Evolutionary conservation across 1,139 yeast genomes (phyloP), one percentile per base, ranked within the genome.

Genomic region (Geotrichum siamense): DNA sequence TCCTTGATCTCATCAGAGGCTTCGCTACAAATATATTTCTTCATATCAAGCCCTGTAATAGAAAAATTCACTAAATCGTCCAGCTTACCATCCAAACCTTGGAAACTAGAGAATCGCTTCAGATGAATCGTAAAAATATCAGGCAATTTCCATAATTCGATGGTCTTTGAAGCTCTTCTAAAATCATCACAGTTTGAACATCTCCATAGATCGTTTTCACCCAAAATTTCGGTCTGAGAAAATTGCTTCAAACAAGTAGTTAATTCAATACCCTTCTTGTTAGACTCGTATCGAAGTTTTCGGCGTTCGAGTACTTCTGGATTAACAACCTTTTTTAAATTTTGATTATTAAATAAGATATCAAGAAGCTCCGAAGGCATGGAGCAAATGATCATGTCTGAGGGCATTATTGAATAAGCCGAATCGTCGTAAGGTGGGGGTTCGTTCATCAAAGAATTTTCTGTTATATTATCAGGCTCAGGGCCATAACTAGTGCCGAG

Each of bases 131-230:
- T 80, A 50, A 91, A 69, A 31, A 91, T 78, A 57, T 91, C 97
- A 0, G 97, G 97, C 0, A 85, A 79, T 15, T 79, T 75, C 97
- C 97, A 91, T 25, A 91, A 68, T 62, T 87, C 94, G 48, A 91
- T 82, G 32, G 87, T 82, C 58, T 91, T 91, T 3, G 94, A 81
- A 1, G 97, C 97, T 53, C 85, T 87, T 47, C 87, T 76, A 56
- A 86, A 94, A 42, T 84, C 93, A 56, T 82, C 78, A 67, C 98
- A 91, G 21, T 70, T 66, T 1, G 96, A 94, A 62, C 98, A 91
- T 57, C 81, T 87, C 98, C 98, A 91, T 42, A 87, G 71, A 62
- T 91, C 97, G 48, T 85, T 83, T 43, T 85, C 84, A 10, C 96
- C 87, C 37, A 91, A 70, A 2, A 87, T 77, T 60, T 91, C 98